Evolutionary conservation across 495 filamentous ascomycete genomes (phyloP), one percentile per base, ranked within the genome.

Genomic region (Corynascus novoguineensis): DNA sequence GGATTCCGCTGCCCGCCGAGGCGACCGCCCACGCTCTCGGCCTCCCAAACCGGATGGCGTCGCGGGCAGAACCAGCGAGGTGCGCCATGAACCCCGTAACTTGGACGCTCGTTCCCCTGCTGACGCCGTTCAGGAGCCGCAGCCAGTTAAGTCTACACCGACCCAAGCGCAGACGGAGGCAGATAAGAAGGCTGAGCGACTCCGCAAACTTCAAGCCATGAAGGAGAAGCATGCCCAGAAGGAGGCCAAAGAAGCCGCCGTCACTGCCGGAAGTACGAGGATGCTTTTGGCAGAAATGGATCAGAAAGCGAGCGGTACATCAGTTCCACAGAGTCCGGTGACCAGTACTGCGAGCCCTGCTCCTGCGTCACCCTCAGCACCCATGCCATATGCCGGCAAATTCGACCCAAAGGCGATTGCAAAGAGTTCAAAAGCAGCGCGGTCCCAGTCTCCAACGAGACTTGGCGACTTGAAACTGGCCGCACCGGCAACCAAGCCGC

Each of bases 401-500:
- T 96, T 95, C 60, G 88, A 96, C 61, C 89, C 88, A 0, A 95
- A 95, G 67, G 85, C 86, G 1, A 92, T 93, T 53, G 87, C 82
- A 0, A 91, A 88, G 68, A 87, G 84, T 66, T 78, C 83, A 14
- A 77, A 85, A 51, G 74, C 84, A 27, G 83, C 84, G 25, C 63
- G 68, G 7, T 55, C 74, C 4, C 64, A 66, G 47, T 64, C 68
- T 1, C 68, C 71, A 0, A 61, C 71, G 15, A 75, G 68, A 56
- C 64, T 78, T 8, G 75, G 61, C 10, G 61, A 64, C 19, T 50
- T 64, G 63, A 73, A 77, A 60, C 35, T 61, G 37, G 60, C 32
- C 29, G 42, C 55, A 1, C 3, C 60, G 10, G 55, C 29, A 21
- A 81, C 81, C 71, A 63, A 38, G 31, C 5, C 28, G 2, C 27